Percentiles rank a stretch among this genome's conserved stretches.
phyloP scores from a whole-genome alignment of 192 early-diverging fungal genomes.

The Coemansia sp. region DNA sequence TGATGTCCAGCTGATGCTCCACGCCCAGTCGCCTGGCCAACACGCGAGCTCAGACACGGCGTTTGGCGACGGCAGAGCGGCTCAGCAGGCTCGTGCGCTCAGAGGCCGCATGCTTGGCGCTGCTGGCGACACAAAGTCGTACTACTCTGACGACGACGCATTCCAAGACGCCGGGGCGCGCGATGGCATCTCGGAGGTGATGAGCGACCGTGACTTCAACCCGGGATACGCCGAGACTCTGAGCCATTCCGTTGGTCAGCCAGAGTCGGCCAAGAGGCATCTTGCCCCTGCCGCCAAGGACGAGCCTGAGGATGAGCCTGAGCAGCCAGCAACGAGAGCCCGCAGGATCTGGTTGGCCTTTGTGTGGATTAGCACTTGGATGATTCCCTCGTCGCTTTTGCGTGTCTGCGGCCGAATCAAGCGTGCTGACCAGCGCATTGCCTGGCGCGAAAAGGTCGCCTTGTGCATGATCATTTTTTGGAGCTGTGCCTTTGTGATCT shows the following conservation, averaged over 20 bases:
- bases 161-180: constrained; percentile 56
- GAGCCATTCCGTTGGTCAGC: constrained; percentile 13
- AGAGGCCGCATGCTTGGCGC: constrained; percentile 53
- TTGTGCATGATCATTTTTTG: constrained; percentile 85
- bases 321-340: constrained; percentile 58
- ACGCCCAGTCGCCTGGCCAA: constrained; percentile 49
- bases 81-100: constrained; percentile 48
- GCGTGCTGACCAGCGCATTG: constrained; percentile 78
- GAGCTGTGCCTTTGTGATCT: constrained; percentile 77
- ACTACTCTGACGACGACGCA: constrained; percentile 66
- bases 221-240: constrained; percentile 29
- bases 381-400: constrained; percentile 76
- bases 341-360: constrained; percentile 54
- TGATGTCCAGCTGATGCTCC: constrained; percentile 51
- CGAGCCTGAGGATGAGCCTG: constrained; percentile 49
- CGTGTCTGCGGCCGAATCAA: constrained; percentile 77
- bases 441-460: constrained; percentile 98
- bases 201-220: constrained; percentile 43
- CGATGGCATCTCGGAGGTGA: constrained; percentile 45
- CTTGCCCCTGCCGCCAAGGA: constrained; percentile 36
- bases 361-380: constrained; percentile 52
- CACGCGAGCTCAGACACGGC: constrained; percentile 42
- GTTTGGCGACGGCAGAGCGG: constrained; percentile 20
- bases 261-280: constrained; percentile 31
- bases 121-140: constrained; percentile 61